These are phyloP conservation scores for Rhododendron molle DNA, from an alignment of 148 eudicot genomes.

Conservation along the genomic window DNA sequence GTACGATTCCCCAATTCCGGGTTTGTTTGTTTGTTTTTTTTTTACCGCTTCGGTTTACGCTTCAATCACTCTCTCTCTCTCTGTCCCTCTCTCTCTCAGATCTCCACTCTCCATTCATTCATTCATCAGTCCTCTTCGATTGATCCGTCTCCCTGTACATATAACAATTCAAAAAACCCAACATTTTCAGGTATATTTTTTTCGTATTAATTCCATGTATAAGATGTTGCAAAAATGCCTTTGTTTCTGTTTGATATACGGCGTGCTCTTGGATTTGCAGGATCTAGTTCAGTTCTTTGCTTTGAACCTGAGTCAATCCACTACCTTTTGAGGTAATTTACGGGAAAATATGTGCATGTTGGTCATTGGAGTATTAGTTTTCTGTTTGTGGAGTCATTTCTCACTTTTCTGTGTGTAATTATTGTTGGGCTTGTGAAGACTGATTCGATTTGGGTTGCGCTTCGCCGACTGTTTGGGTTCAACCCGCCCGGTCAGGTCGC, in stretches of 20 bases:
- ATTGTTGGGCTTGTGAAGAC: no score
- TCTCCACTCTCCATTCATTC: background rate
- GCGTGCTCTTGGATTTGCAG: background rate
- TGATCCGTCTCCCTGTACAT: slow-evolving; percentile 6
- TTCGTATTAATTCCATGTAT: background rate
- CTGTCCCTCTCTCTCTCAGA: background rate
- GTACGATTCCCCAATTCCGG: slow-evolving; percentile 7
- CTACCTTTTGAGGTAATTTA: background rate
- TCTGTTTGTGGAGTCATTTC: no score
- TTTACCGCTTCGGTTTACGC: background rate
- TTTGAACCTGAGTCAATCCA: background rate
- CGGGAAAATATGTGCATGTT: no score
- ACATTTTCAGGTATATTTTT: background rate
- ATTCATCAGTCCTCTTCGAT: background rate
- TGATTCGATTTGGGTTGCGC: no score
- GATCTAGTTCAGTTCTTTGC: background rate
- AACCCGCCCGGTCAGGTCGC: no score
- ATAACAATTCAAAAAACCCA: background rate
- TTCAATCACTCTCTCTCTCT: background rate
- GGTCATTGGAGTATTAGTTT: background rate
- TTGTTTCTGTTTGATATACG: background rate
- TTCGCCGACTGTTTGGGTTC: no score
- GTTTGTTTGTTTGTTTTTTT: no score
- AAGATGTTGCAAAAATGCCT: background rate
- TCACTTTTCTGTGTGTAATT: no score